These are phyloP conservation scores for Candida odintsovae DNA, from an alignment of 805 yeast genomes.

Conservation along the genomic window DNA sequence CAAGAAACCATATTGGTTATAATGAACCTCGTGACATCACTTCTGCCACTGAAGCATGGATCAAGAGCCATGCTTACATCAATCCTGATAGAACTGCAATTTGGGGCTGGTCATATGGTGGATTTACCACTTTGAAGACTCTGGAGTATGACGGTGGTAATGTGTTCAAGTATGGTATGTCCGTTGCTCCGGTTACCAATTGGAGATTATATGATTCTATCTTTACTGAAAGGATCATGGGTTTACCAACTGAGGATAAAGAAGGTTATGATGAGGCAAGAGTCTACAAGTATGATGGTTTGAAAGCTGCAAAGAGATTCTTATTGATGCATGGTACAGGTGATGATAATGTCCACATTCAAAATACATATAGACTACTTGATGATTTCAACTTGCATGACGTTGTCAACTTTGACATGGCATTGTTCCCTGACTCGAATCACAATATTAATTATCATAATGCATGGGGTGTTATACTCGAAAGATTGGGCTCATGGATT, in stretches of 20 bases:
- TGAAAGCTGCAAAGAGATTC: constrained; percentile 48
- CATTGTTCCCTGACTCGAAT: constrained; percentile 88
- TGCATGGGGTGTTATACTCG: constrained; percentile 69
- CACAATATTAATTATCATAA: constrained; percentile 79
- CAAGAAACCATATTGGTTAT: constrained; percentile 52
- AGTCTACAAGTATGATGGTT: constrained; percentile 34
- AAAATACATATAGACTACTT: constrained; percentile 56
- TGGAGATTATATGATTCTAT: constrained; percentile 74
- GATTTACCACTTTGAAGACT: constrained; percentile 69
- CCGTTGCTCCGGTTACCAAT: constrained; percentile 82
- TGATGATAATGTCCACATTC: constrained; percentile 80
- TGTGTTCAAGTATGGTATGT: constrained; percentile 67
- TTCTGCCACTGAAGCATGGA: constrained; percentile 43
- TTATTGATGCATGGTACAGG: constrained; percentile 78
- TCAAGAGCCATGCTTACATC: constrained; percentile 37
- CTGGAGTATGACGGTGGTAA: constrained; percentile 59
- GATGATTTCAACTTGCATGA: constrained; percentile 47
- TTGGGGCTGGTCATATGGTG: constrained; percentile 93
- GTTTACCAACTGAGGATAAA: constrained; percentile 42
- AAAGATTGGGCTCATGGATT: constrained; percentile 57
- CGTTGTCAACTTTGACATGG: constrained; percentile 79
- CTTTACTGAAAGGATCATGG: constrained; percentile 77
- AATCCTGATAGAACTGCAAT: constrained; percentile 54
- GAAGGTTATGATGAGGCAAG: constrained; percentile 44
- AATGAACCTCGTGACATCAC: constrained; percentile 75